phyloP scores from a whole-genome alignment of 768 basidiomycete genomes.

The Tricholomella constricta region DNA sequence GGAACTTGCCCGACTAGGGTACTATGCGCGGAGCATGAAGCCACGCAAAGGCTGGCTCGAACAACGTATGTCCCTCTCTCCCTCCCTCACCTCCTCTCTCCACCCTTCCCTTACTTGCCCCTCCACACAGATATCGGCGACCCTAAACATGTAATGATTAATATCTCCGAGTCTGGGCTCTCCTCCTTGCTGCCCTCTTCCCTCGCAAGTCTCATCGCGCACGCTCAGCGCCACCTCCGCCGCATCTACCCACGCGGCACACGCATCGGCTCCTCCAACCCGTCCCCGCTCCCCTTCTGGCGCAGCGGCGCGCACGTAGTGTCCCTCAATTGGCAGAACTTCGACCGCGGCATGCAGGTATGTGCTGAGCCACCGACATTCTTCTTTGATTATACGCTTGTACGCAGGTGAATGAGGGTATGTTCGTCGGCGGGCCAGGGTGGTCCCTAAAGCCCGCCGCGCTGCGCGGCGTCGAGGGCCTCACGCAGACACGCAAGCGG shows the following conservation, averaged over 20 bases:
- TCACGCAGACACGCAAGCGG: constrained; percentile 12
- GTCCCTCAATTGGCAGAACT: constrained; percentile 65
- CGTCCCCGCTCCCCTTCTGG: constrained; percentile 56
- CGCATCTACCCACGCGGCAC: constrained; percentile 62
- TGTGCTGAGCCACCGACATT: neutral
- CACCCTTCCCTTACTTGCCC: neutral
- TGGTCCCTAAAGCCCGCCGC: constrained; percentile 53
- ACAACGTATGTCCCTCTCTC: constrained; percentile 30
- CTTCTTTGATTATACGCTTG: neutral
- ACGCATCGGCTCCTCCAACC: constrained; percentile 56
- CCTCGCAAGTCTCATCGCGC: constrained; percentile 38
- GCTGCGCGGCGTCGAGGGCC: constrained; percentile 21
- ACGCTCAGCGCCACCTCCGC: constrained; percentile 47
- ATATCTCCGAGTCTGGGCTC: constrained; percentile 57
- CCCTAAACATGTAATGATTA: constrained; percentile 56
- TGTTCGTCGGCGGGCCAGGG: constrained; percentile 58
- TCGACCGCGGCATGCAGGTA: constrained; percentile 52
- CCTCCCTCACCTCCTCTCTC: neutral
- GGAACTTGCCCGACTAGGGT: constrained; percentile 55
- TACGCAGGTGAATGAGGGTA: constrained; percentile 51
- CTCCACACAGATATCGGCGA: constrained; percentile 34
- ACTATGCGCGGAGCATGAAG: constrained; percentile 66
- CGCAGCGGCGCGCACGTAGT: constrained; percentile 58
- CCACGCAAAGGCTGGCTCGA: constrained; percentile 52
- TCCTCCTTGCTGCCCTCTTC: constrained; percentile 40